phyloP scores from a whole-genome alignment of 139 green algal species.

The Chlorokybus atmophyticus region DNA sequence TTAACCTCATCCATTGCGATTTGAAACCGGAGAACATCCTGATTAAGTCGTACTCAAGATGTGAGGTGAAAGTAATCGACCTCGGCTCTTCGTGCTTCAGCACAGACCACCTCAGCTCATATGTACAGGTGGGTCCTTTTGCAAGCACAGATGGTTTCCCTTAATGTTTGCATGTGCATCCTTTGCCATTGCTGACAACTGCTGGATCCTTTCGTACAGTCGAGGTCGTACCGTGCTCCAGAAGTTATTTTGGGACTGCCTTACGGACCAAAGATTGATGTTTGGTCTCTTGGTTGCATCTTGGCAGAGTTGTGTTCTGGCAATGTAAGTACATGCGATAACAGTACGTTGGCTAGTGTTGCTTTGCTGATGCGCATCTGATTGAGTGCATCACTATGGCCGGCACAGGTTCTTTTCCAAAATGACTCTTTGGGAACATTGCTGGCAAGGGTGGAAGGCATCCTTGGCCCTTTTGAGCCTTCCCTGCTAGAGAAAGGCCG shows the following conservation, averaged over 20 bases:
- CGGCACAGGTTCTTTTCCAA: slow-evolving; percentile 36
- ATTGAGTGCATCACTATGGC: too few relatives aligned
- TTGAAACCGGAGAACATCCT: slow-evolving; percentile 98
- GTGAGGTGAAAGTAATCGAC: slow-evolving; percentile 72
- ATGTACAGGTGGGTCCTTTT: slow-evolving; percentile 61
- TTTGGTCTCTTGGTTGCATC: slow-evolving; percentile 93
- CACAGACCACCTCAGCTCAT: slow-evolving; percentile 76
- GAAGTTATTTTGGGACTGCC: slow-evolving; percentile 85
- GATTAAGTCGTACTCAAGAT: slow-evolving; percentile 73
- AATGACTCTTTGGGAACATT: slow-evolving; percentile 71
- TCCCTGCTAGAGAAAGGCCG: slow-evolving; percentile 55
- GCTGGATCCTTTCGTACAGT: slow-evolving; percentile 41
- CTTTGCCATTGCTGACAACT: neutral
- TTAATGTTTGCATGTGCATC: neutral
- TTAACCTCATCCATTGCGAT: slow-evolving; percentile 85
- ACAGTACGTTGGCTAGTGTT: too few relatives aligned
- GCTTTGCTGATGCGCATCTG: too few relatives aligned
- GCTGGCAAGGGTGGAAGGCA: slow-evolving; percentile 73
- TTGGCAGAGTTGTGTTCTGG: slow-evolving; percentile 82
- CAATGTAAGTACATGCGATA: slow-evolving; percentile 22
- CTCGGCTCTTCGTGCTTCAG: slow-evolving; percentile 83
- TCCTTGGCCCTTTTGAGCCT: slow-evolving; percentile 66
- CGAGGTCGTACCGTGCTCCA: slow-evolving; percentile 78
- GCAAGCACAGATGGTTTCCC: neutral
- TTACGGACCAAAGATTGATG: slow-evolving; percentile 78